Base-by-base conservation (phyloP, 768 basidiomycete genomes). In the Termitomyces bulborhizus region DNA sequence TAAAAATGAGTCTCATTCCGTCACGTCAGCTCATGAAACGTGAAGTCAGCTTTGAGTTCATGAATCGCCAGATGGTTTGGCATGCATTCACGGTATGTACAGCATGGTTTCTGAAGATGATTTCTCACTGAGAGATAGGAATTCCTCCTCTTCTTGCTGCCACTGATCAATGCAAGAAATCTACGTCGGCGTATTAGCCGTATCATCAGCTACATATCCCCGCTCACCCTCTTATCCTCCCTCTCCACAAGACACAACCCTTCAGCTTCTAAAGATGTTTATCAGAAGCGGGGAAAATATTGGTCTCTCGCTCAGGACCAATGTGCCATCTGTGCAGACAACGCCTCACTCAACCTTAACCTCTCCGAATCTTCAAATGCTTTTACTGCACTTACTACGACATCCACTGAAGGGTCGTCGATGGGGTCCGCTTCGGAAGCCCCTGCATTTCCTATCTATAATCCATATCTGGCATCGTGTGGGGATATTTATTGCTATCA, bases 1-100 rank as follows among this genome's bases (percentile, higher is more conserved):
- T 98, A 15, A 70, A 75, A 26, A 80, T 99, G 76, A 76, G 77
- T 31, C 81, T 98, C 3, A 79, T 86, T 0, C 88, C 95, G 3
- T 77, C 88, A 0, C 81, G 84, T 32, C 73, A 78, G 41, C 79
- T 86, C 34, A 78, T 85, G 36, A 84, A 82, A 57, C 83, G 90
- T 16, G 87, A 95, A 62, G 90, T 98, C 49, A 96, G 91, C 65
- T 99, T 97, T 70, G 97, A 98, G 65, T 98, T 94, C 65, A 96
- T 98, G 92, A 98, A 98, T 64, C 89, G 97, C 61, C 96, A 98
- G 69, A 90, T 99, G 81, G 97, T 99, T 53, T 99, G 97, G 97
- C 92, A 95, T 66, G 91, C 93, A 0, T 96, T 98, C 69, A 98
- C 97, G 6, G 96, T 96, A 65, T 53, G 90, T 71, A 24, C 37